A percentile compares a stretch with the other conserved stretches of the same genome.
These are phyloP conservation scores for Galerina marginata DNA, from an alignment of 768 basidiomycete species.

Conservation along the genomic window DNA sequence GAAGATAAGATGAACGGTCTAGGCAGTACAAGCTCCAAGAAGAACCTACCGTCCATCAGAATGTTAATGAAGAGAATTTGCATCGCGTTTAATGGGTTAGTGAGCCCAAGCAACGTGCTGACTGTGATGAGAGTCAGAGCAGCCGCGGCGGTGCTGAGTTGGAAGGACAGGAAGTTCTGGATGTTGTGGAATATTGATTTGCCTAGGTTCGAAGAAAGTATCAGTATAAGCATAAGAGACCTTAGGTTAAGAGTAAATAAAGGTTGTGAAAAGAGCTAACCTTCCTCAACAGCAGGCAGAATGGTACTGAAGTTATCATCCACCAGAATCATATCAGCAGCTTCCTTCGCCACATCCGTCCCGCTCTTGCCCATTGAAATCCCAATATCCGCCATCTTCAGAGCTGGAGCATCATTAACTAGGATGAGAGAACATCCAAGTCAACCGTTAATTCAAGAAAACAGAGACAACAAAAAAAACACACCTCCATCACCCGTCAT, in stretches of 20 bases:
- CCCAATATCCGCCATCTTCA: constrained; percentile 98
- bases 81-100: constrained; percentile 96
- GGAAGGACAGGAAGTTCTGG: constrained; percentile 97
- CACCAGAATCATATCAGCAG: constrained; percentile 95
- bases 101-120: constrained; percentile 87
- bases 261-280: constrained; percentile 42
- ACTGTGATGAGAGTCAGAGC: constrained; percentile 94
- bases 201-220: constrained; percentile 44
- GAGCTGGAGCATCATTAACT: constrained; percentile 96
- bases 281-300: constrained; percentile 92
- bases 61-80: constrained; percentile 99
- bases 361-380: constrained; percentile 98
- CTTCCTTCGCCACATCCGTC: constrained; percentile 99
- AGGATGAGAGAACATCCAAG: constrained; percentile 10
- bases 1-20: not conserved
- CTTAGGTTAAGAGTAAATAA: constrained; percentile 1
- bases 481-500: constrained; percentile 97
- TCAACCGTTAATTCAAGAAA: not conserved
- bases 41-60: constrained; percentile 86
- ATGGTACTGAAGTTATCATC: constrained; percentile 98
- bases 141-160: constrained; percentile 96
- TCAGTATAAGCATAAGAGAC: constrained; percentile 12
- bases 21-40: not conserved
- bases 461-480: constrained; percentile 24
- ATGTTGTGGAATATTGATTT: constrained; percentile 99